phyloP scores from a whole-genome alignment of 1,284 basidiomycete genomes.

The Fomitopsis schrenkii region DNA sequence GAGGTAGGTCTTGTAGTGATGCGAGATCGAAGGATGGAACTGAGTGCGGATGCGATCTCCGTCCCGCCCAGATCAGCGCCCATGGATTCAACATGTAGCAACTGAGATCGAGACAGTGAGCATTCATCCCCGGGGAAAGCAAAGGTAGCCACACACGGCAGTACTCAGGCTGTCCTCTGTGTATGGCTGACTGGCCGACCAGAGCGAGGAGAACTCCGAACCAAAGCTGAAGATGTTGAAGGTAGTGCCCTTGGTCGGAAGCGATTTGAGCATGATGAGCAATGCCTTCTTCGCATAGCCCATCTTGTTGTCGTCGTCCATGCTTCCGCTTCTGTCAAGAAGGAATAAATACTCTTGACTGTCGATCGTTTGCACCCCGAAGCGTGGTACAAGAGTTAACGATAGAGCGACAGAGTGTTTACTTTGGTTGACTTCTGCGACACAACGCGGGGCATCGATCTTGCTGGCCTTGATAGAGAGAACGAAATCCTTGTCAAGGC shows the following conservation, averaged over 20 bases:
- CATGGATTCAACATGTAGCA: conserved; percentile 35
- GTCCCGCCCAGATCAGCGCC: conserved; percentile 43
- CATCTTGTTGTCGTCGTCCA: conserved; percentile 32
- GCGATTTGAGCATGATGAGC: conserved; percentile 33
- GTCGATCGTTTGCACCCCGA: conserved; percentile 33
- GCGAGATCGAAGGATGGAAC: conserved; percentile 29
- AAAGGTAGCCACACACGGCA: background rate
- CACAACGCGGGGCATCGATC: conserved; percentile 49
- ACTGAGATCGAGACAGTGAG: background rate
- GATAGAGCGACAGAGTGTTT: conserved; percentile 22
- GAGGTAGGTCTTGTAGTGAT: conserved; percentile 33
- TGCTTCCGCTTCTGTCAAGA: conserved; percentile 44
- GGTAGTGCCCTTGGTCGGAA: conserved; percentile 32
- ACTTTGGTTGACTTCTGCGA: conserved; percentile 48
- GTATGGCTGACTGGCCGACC: conserved; percentile 33
- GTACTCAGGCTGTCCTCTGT: conserved; percentile 17
- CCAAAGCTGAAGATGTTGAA: conserved; percentile 56
- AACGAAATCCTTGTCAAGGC: conserved; percentile 43
- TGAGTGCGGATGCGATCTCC: conserved; percentile 38
- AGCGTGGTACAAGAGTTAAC: conserved; percentile 47
- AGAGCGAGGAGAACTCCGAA: conserved; percentile 26
- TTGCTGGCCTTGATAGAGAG: conserved; percentile 39
- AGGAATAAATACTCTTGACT: conserved; percentile 46
- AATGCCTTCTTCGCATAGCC: conserved; percentile 37
- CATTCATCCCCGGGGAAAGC: background rate